phyloP scores from a whole-genome alignment of 176 grass and related monocot species.

The Phoenix dactylifera region DNA sequence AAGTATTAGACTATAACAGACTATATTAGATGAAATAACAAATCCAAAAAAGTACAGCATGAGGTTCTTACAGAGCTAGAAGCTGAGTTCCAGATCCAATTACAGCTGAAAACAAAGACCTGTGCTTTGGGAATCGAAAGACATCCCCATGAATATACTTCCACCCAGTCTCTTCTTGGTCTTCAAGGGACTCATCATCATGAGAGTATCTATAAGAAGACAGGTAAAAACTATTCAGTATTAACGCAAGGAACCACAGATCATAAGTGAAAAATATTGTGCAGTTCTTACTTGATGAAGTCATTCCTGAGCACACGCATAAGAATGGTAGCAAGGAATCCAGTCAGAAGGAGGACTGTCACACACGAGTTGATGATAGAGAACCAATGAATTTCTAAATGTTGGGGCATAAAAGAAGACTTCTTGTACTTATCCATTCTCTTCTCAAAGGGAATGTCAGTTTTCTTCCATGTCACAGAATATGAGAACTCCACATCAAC shows the following conservation, averaged over 20 bases:
- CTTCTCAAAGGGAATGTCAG: conserved; percentile 58
- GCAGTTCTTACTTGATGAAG: conserved; percentile 71
- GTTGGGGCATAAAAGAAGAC: conserved; percentile 82
- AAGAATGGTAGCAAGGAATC: conserved; percentile 83
- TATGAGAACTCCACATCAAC: conserved; percentile 76
- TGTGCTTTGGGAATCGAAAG: conserved; percentile 70
- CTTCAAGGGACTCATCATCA: conserved; percentile 78
- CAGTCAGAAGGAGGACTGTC: conserved; percentile 73
- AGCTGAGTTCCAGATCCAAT: conserved; percentile 96
- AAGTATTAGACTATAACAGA: conserved; percentile 11
- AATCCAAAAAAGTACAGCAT: too few species aligned
- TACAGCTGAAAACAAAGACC: conserved; percentile 68
- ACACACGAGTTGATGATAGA: conserved; percentile 96
- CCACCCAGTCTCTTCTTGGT: conserved; percentile 93
- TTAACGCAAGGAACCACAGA: conserved; percentile 1
- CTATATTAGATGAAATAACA: conserved; percentile 2
- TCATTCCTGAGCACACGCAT: conserved; percentile 94
- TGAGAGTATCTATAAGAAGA: conserved; percentile 51
- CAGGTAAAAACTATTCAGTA: too few species aligned
- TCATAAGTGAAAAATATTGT: conserved; percentile 5
- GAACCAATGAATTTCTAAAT: conserved; percentile 98
- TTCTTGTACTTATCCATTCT: conserved; percentile 95
- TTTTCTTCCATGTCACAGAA: conserved; percentile 87
- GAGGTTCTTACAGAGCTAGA: conserved; percentile 68
- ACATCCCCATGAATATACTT: conserved; percentile 90